Evolutionary conservation across 306 rosid genomes (phyloP).

Genomic region (Prunus mira): DNA sequence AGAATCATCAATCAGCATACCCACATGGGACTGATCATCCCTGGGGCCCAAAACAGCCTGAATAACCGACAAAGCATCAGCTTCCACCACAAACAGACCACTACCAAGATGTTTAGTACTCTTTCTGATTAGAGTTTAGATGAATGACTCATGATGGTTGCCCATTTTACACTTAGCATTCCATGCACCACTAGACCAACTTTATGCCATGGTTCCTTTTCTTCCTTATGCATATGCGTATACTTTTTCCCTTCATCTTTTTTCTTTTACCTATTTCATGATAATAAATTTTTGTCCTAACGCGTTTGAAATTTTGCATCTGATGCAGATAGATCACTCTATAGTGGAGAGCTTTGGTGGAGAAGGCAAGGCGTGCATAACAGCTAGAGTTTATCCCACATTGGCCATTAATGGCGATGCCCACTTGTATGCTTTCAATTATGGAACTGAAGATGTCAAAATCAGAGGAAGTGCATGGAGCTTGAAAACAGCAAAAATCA

Average conservation of each 20-base stretch:
- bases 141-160: no score
- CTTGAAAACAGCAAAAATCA: slow-evolving; percentile 54
- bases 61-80: no score
- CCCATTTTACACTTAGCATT: background rate
- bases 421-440: slow-evolving; percentile 55
- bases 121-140: no score
- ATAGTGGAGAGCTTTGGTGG: slow-evolving; percentile 80
- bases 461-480: slow-evolving; percentile 71
- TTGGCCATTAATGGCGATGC: slow-evolving; percentile 52
- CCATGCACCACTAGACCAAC: background rate
- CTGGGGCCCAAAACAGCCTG: no score
- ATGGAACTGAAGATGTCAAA: slow-evolving; percentile 53
- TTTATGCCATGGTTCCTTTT: background rate
- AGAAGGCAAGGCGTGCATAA: slow-evolving; percentile 63
- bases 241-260: background rate
- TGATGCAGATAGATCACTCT: slow-evolving; percentile 67
- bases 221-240: background rate
- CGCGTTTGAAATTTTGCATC: background rate
- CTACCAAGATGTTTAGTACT: no score
- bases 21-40: no score
- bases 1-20: no score
- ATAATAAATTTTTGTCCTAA: background rate
- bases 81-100: no score
- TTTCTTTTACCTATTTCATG: background rate
- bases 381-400: slow-evolving; percentile 85